Conservation (phyloP, 1,284 basidiomycete species). For the Ceratobasidium sp. region DNA sequence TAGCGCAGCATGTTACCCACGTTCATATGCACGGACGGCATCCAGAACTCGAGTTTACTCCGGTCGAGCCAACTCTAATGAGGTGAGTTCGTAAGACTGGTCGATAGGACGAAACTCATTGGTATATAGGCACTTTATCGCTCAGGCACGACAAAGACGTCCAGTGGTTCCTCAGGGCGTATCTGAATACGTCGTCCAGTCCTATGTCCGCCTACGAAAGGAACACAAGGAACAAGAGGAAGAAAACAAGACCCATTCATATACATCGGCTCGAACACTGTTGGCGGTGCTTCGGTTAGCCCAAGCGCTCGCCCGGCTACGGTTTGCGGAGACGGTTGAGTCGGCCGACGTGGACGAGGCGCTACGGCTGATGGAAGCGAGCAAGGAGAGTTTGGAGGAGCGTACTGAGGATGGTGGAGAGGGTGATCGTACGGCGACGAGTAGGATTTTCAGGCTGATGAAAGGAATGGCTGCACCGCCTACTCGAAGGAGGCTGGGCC, state of each 20-base stretch:
- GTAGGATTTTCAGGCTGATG: slow-evolving; percentile 90
- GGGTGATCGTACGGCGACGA: slow-evolving; percentile 81
- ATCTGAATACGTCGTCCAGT: slow-evolving; percentile 93
- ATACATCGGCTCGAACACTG: slow-evolving; percentile 97
- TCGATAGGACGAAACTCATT: background rate
- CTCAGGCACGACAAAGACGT: slow-evolving; percentile 88
- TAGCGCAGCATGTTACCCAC: slow-evolving; percentile 97
- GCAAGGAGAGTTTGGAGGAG: slow-evolving; percentile 89
- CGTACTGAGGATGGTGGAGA: slow-evolving; percentile 77
- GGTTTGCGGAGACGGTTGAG: slow-evolving; percentile 84
- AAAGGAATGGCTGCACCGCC: slow-evolving; percentile 78
- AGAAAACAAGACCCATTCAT: slow-evolving; percentile 89
- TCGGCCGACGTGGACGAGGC: slow-evolving; percentile 96
- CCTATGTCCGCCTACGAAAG: slow-evolving; percentile 95
- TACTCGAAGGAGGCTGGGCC: slow-evolving; percentile 67
- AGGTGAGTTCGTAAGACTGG: slow-evolving; percentile 65
- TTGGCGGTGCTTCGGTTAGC: slow-evolving; percentile 94
- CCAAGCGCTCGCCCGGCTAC: slow-evolving; percentile 93
- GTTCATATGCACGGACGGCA: slow-evolving; percentile 97
- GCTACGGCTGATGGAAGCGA: slow-evolving; percentile 94
- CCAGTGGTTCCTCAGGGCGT: slow-evolving; percentile 89
- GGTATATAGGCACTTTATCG: slow-evolving; percentile 88
- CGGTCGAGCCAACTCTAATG: slow-evolving; percentile 89
- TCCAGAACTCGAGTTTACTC: slow-evolving; percentile 83
- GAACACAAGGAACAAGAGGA: slow-evolving; percentile 91